Evolutionary conservation across 1,284 basidiomycete genomes (phyloP), one percentile per base, ranked within the genome.

Genomic region (Acaromyces ingoldii): DNA sequence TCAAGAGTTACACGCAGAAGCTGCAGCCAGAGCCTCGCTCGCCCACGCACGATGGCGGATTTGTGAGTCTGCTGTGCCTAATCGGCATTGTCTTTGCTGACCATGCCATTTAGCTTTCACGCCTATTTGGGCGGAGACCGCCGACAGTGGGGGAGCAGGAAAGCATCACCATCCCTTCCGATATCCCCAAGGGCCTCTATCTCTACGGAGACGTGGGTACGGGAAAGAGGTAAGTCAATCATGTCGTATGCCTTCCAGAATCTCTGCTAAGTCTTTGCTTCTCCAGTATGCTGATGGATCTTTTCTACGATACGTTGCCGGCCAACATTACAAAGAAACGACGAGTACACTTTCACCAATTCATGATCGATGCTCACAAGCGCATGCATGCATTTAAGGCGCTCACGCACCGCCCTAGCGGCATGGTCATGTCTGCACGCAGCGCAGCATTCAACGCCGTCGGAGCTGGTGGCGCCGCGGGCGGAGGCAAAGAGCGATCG

Each of bases 301-400:
- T 98, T 17, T 95, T 98, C 78, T 74, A 90, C 80, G 85, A 87
- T 58, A 87, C 91, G 1, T 82, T 98, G 1, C 91, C 92, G 0
- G 69, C 81, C 0, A 82, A 84, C 57, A 82, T 92, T 59, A 83
- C 78, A 38, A 62, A 82, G 55, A 90, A 89, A 72, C 86, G 87
- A 34, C 82, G 93, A 31, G 89, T 96, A 17, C 93, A 98, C 77
- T 98, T 98, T 73, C 76, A 76, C 47, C 72, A 76, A 31, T 98
- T 99, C 80, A 98, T 99, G 95, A 86, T 97, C 60, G 93, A 98
- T 71, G 91, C 96, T 22, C 89, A 97, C 75, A 93, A 93, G 73
- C 85, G 91, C 9, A 79, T 93, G 4, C 91, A 95, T 66, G 84
- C 84, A 1, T 83, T 69, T 61, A 75, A 75, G 54, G 56, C 59